phyloP scores from a whole-genome alignment of 1,284 basidiomycete species.

The Tetrapyrgos nigripes region DNA sequence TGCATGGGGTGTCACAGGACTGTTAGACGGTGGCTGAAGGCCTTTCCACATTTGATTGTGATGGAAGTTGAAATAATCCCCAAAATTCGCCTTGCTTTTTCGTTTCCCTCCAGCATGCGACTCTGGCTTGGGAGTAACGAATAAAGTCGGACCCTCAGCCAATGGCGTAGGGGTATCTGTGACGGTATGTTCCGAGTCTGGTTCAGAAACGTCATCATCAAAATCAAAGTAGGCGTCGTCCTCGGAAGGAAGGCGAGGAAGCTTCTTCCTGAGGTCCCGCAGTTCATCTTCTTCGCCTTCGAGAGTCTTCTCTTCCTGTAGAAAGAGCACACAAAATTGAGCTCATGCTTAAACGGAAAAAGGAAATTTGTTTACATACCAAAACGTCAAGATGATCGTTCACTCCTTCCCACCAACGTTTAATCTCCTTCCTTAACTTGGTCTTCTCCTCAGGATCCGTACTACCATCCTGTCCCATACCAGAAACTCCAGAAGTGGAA shows the following conservation, averaged over 20 bases:
- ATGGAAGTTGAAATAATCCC: not conserved
- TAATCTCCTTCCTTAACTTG: constrained; percentile 61
- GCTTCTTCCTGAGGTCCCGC: constrained; percentile 44
- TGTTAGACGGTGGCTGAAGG: not conserved
- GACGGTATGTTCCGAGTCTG: constrained; percentile 6
- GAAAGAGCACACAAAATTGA: not conserved
- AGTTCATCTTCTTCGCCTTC: constrained; percentile 35
- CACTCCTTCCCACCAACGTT: constrained; percentile 68
- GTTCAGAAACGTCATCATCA: constrained; percentile 26
- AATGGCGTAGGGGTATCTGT: constrained; percentile 27
- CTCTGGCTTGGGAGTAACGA: not conserved
- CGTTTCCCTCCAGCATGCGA: not conserved
- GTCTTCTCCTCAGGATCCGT: constrained; percentile 49
- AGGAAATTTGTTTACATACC: constrained; percentile 41
- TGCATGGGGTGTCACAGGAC: not conserved
- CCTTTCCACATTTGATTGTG: not conserved
- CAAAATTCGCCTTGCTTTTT: not conserved
- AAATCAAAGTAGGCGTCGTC: constrained; percentile 53
- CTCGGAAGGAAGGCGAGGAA: constrained; percentile 62
- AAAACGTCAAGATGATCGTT: constrained; percentile 65
- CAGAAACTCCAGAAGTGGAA: not conserved
- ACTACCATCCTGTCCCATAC: not conserved
- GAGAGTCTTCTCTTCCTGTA: constrained; percentile 51
- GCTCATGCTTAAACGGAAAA: not conserved
- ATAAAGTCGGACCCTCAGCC: not conserved